Conservation (phyloP, 495 filamentous ascomycete species). For the Daldinia vernicosa region DNA sequence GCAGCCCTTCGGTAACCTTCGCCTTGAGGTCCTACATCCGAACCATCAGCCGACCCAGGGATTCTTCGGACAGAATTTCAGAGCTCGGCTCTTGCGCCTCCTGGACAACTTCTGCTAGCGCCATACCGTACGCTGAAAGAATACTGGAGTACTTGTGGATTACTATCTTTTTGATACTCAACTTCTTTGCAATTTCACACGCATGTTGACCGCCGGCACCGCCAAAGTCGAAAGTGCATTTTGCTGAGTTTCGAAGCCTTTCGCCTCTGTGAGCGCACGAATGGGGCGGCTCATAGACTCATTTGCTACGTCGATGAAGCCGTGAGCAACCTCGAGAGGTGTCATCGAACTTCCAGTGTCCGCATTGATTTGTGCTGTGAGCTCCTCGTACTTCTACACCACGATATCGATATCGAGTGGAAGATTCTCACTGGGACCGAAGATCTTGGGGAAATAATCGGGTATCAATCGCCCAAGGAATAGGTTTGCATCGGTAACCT, state of each 20-base stretch:
- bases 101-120: slow-evolving; percentile 91
- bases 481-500: slow-evolving; percentile 51
- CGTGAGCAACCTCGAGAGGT: slow-evolving; percentile 87
- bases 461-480: slow-evolving; percentile 71
- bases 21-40: slow-evolving; percentile 71
- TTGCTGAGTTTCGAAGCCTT: slow-evolving; percentile 88
- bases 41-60: slow-evolving; percentile 66
- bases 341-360: slow-evolving; percentile 76
- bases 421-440: slow-evolving; percentile 83
- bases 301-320: slow-evolving; percentile 90
- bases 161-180: slow-evolving; percentile 87
- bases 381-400: slow-evolving; percentile 75
- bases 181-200: slow-evolving; percentile 88
- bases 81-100: slow-evolving; percentile 89
- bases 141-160: slow-evolving; percentile 94
- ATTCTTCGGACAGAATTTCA: slow-evolving; percentile 65
- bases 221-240: slow-evolving; percentile 90
- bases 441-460: slow-evolving; percentile 97
- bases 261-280: slow-evolving; percentile 88
- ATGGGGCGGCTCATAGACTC: slow-evolving; percentile 97
- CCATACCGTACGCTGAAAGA: slow-evolving; percentile 96
- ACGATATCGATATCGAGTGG: slow-evolving; percentile 77
- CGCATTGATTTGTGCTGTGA: slow-evolving; percentile 79
- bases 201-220: slow-evolving; percentile 97
- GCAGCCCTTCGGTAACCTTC: slow-evolving; percentile 67